phyloP scores from a whole-genome alignment of 306 rosid species.

The Dalbergia cultrata region DNA sequence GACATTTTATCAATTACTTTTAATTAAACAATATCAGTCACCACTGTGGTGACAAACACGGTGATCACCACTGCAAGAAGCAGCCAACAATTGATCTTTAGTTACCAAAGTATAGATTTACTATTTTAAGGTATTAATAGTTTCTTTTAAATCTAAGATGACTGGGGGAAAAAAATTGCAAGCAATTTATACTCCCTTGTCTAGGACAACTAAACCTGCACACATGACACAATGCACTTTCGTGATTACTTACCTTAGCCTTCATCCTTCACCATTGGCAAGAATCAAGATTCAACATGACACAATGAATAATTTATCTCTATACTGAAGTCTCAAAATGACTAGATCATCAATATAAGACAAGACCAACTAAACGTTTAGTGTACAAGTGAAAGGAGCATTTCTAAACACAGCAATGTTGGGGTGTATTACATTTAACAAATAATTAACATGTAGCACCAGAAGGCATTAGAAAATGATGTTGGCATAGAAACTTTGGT shows the following conservation, averaged over 20 bases:
- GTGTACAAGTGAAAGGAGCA: neutral
- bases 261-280: neutral
- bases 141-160: no score
- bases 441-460: constrained; percentile 11
- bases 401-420: constrained; percentile 24
- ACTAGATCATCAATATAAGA: neutral
- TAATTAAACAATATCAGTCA: no score
- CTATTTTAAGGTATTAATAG: no score
- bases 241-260: no score
- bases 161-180: no score
- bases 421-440: constrained; percentile 8
- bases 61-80: no score
- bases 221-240: neutral
- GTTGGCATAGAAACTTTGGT: constrained; percentile 24
- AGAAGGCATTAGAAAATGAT: constrained; percentile 27
- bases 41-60: no score
- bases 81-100: no score
- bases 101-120: no score
- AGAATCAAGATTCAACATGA: neutral
- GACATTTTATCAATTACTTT: no score
- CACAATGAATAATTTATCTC: neutral
- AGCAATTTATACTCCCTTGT: no score
- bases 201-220: no score
- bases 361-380: neutral
- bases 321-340: neutral